Percentiles rank a stretch among this genome's conserved stretches.
These are phyloP conservation scores for Mrakia hoshinonis DNA, from an alignment of 768 basidiomycete species.

Conservation along the genomic window DNA sequence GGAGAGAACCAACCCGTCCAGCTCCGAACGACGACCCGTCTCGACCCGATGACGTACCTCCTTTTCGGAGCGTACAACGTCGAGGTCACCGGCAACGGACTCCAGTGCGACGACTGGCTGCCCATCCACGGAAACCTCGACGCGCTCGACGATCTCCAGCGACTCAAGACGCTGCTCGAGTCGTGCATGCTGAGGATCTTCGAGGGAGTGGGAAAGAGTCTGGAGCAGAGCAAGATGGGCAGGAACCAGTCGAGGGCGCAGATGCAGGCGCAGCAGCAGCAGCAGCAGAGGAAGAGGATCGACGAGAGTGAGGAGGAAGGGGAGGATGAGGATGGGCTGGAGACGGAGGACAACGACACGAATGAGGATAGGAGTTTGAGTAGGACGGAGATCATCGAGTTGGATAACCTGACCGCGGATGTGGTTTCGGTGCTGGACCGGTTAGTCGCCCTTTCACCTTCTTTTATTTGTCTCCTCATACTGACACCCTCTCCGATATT, in stretches of 20 bases:
- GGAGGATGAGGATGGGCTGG: conserved; percentile 49
- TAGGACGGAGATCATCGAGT: conserved; percentile 60
- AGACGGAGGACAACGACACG: conserved; percentile 35
- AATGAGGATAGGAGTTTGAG: conserved; percentile 45
- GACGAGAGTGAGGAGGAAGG: conserved; percentile 32
- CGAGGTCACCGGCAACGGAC: conserved; percentile 57
- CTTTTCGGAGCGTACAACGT: conserved; percentile 81
- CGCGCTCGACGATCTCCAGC: conserved; percentile 71
- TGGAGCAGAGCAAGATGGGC: conserved; percentile 20
- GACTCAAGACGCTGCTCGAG: conserved; percentile 70
- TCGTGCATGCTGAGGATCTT: conserved; percentile 80
- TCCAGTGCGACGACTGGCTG: conserved; percentile 86
- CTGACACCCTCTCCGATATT: background rate
- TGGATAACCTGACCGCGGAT: conserved; percentile 64
- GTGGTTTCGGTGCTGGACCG: conserved; percentile 64
- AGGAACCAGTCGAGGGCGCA: conserved; percentile 27
- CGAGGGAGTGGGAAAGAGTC: conserved; percentile 57
- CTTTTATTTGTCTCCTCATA: background rate
- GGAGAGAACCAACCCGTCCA: conserved; percentile 47
- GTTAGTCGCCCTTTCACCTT: conserved; percentile 42
- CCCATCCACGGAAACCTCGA: conserved; percentile 55
- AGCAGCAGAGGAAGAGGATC: background rate
- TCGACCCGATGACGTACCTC: conserved; percentile 82
- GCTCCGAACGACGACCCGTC: conserved; percentile 67
- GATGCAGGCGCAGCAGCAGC: conserved; percentile 10